These are phyloP conservation scores for Petunia secreta DNA, from an alignment of 257 asterid genomes.

Conservation along the genomic window DNA sequence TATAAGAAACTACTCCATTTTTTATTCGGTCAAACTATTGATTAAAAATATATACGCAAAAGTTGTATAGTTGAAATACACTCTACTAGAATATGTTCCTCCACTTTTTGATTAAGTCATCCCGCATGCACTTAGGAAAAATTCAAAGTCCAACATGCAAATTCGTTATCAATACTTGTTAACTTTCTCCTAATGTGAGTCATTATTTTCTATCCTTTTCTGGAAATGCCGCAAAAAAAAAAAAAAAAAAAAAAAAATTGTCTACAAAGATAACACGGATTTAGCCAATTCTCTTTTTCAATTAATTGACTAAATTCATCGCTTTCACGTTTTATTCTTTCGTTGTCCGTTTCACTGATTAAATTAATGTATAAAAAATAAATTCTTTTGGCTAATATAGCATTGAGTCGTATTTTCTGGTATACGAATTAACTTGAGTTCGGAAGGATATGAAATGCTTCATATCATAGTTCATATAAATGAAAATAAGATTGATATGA, in stretches of 20 bases:
- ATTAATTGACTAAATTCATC: too few species aligned
- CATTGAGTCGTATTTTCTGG: background rate
- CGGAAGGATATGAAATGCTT: background rate
- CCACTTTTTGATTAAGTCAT: conserved; percentile 19
- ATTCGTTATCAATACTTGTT: background rate
- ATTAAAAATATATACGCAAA: background rate
- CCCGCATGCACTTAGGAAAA: background rate
- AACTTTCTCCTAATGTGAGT: background rate
- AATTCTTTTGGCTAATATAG: background rate
- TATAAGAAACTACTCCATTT: background rate
- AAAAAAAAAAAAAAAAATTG: background rate
- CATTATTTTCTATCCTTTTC: background rate
- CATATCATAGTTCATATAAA: background rate
- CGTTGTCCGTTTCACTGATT: too few species aligned
- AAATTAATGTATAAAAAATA: background rate
- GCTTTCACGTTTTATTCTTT: too few species aligned
- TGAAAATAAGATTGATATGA: background rate
- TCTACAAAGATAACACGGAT: background rate
- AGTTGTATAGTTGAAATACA: background rate
- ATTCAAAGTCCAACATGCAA: conserved; percentile 22
- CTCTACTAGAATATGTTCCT: background rate
- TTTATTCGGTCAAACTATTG: background rate
- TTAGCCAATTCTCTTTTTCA: background rate
- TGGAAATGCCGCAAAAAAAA: background rate
- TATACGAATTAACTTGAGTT: background rate